These are phyloP conservation scores for Ganoderma leucocontextum DNA, from an alignment of 1,284 basidiomycete species.

Conservation along the genomic window DNA sequence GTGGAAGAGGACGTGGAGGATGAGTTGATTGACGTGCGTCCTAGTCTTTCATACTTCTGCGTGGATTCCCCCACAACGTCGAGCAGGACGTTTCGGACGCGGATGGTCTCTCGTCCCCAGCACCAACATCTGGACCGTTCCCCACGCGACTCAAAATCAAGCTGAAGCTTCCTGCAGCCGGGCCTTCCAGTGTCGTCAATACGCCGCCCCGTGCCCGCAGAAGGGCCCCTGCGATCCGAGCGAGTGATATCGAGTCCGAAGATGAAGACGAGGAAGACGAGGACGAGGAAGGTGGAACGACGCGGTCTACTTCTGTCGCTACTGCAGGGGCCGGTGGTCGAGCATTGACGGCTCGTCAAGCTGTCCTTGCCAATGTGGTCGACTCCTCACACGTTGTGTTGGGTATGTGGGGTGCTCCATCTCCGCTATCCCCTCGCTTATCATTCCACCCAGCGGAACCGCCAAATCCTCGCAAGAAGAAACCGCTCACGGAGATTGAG, in stretches of 20 bases:
- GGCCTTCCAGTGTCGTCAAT: conserved; percentile 22
- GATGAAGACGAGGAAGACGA: conserved; percentile 57
- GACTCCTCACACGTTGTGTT: conserved; percentile 73
- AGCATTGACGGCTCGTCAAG: conserved; percentile 74
- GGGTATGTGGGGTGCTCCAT: conserved; percentile 25
- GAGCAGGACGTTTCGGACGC: conserved; percentile 43
- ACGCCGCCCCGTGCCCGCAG: conserved; percentile 41
- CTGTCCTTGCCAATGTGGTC: conserved; percentile 72
- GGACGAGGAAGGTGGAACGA: conserved; percentile 40
- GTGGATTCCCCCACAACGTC: background rate
- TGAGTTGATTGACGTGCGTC: conserved; percentile 42
- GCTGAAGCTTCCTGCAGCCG: conserved; percentile 60
- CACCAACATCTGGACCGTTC: conserved; percentile 17
- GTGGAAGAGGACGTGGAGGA: conserved; percentile 45
- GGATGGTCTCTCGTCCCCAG: conserved; percentile 45
- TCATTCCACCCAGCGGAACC: conserved; percentile 48
- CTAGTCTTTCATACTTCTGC: background rate
- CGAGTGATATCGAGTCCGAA: conserved; percentile 63
- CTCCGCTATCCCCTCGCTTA: background rate
- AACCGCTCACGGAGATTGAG: conserved; percentile 84
- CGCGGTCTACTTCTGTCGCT: conserved; percentile 42
- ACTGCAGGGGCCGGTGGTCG: conserved; percentile 49
- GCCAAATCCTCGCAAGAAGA: conserved; percentile 68
- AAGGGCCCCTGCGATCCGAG: conserved; percentile 35
- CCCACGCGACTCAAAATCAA: conserved; percentile 65